phyloP scores from a whole-genome alignment of 441 rosid species.

The Aleurites moluccanus region DNA sequence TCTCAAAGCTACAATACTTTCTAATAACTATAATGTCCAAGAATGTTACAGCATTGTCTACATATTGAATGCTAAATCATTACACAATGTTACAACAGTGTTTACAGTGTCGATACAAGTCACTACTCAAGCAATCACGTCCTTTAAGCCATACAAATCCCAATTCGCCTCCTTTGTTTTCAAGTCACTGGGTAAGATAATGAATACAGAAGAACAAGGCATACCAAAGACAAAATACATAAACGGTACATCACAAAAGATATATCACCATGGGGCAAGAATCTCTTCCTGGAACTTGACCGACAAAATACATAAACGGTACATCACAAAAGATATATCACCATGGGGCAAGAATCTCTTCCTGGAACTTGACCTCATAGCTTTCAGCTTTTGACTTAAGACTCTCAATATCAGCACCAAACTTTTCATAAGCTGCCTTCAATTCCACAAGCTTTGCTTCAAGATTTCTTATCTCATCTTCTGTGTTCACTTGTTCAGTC shows the following conservation, averaged over 20 bases:
- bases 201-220: slow-evolving; percentile 5
- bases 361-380: slow-evolving; percentile 50
- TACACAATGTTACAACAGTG: neutral
- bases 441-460: slow-evolving; percentile 54
- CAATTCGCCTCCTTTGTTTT: neutral
- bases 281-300: slow-evolving; percentile 56
- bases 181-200: neutral
- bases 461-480: slow-evolving; percentile 46
- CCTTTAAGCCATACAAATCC: slow-evolving; percentile 15
- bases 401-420: slow-evolving; percentile 34
- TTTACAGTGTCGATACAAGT: neutral
- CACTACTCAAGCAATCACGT: slow-evolving; percentile 9
- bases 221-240: neutral
- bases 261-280: slow-evolving; percentile 54
- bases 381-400: slow-evolving; percentile 48
- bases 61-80: neutral
- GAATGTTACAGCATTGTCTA: slow-evolving; percentile 10
- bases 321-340: slow-evolving; percentile 25
- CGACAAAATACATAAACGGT: neutral
- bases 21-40: neutral
- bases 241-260: neutral
- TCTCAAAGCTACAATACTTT: neutral
- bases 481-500: slow-evolving; percentile 29
- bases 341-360: slow-evolving; percentile 58
- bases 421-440: slow-evolving; percentile 42